phyloP scores from a whole-genome alignment of 495 filamentous ascomycete species.

The Penicillium paradoxum region DNA sequence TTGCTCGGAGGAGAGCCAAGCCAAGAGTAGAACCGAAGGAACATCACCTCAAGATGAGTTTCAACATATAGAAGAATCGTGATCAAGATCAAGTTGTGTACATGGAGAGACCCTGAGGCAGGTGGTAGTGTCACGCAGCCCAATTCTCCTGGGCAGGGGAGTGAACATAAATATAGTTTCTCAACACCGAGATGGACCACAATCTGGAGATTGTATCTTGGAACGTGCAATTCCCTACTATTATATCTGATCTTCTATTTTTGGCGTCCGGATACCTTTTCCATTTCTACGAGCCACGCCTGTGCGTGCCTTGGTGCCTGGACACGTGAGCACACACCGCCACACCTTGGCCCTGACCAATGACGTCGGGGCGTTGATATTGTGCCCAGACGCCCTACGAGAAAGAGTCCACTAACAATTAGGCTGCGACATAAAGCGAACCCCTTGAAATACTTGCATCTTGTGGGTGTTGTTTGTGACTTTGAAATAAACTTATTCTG shows the following conservation, averaged over 20 bases:
- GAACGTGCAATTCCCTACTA: too few relatives aligned
- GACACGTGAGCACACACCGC: constrained; percentile 8
- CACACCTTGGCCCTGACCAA: constrained; percentile 5
- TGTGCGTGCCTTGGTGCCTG: neutral
- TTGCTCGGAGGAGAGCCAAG: neutral
- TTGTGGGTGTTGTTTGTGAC: neutral
- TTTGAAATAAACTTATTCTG: neutral
- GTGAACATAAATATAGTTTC: neutral
- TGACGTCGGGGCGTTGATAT: constrained; percentile 19
- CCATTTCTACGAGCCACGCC: neutral
- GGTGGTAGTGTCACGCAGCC: constrained; percentile 20
- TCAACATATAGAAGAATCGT: neutral
- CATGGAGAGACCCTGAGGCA: constrained; percentile 10
- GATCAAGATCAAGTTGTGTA: constrained; percentile 14
- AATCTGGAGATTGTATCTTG: neutral
- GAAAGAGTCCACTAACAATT: constrained; percentile 16
- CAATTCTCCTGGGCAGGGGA: neutral
- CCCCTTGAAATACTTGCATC: constrained; percentile 8
- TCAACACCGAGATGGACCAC: too few relatives aligned
- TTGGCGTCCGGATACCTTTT: neutral
- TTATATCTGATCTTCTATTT: neutral
- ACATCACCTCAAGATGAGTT: too few relatives aligned
- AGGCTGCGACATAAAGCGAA: constrained; percentile 32
- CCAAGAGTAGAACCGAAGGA: too few relatives aligned
- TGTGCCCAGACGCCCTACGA: constrained; percentile 18